Base-by-base conservation (phyloP, 2,329 filamentous ascomycete species). In the Akanthomyces lecanii region DNA sequence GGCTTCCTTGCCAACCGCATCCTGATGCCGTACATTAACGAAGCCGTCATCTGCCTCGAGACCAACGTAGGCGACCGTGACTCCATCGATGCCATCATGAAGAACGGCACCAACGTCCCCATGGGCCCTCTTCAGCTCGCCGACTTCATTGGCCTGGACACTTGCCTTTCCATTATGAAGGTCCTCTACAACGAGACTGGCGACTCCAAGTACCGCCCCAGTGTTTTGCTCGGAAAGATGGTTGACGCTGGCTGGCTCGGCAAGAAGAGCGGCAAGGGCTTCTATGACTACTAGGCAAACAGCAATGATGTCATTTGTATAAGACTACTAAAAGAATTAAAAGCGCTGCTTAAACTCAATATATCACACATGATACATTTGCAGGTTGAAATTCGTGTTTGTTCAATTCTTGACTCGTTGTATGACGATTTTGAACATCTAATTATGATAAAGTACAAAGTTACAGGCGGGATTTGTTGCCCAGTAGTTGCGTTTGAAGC, bases 11-110 rank as follows among this genome's bases (percentile, higher is more conserved):
- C 95, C 38, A 99, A 99, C 76, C 85, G 95, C 11, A 99, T 99
- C 65, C 80, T 99, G 64, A 99, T 99, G 95, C 95, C 95, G 0
- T 99, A 99, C 75, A 97, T 99, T 80, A 99, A 99, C 75, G 95
- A 99, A 79, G 95, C 96, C 10, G 83, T 99, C 69, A 94, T 97
- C 67, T 99, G 95, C 76, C 82, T 99, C 16, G 95, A 99, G 79
- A 97, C 95, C 0, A 91, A 91, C 3, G 87, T 99, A 0, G 95
- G 95, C 21, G 84, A 86, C 67, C 89, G 90, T 69, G 93, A 98
- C 72, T 90, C 94, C 67, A 99, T 99, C 68, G 95, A 99, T 73
- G 88, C 85, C 67, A 99, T 99, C 71, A 99, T 99, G 95, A 98
- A 97, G 85, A 97, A 97, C 70, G 95, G 95, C 53, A 99, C 95